These are phyloP conservation scores for Tulasnella sp. DNA, from an alignment of 768 basidiomycete species.

Conservation along the genomic window DNA sequence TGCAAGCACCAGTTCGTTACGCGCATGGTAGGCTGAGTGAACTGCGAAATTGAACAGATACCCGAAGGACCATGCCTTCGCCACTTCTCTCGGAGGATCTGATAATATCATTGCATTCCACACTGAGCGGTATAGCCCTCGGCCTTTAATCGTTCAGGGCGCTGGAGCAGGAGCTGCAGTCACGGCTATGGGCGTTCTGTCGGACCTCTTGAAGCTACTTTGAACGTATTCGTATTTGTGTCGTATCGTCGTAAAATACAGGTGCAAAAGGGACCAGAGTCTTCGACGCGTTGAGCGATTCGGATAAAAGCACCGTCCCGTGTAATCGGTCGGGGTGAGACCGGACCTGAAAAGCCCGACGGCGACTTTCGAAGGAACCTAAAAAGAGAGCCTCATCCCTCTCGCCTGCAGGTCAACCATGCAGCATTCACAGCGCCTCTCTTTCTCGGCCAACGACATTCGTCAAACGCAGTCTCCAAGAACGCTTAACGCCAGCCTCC, in stretches of 20 bases:
- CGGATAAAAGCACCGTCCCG: too few species aligned
- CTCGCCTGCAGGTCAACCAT: background rate
- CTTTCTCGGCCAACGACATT: background rate
- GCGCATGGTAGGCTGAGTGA: background rate
- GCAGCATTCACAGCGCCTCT: background rate
- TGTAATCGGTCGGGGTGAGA: too few species aligned
- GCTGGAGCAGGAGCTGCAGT: slow-evolving; percentile 97
- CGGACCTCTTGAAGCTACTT: slow-evolving; percentile 62
- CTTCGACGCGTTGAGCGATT: too few species aligned
- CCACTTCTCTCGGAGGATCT: slow-evolving; percentile 90
- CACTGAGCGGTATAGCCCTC: slow-evolving; percentile 81
- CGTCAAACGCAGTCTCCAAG: background rate
- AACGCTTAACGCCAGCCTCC: background rate
- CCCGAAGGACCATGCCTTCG: slow-evolving; percentile 84
- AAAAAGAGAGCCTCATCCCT: background rate
- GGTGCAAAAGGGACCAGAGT: too few species aligned
- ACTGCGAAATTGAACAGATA: slow-evolving; percentile 56
- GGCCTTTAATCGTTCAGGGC: slow-evolving; percentile 91
- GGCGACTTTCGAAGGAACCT: background rate
- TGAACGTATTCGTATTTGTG: background rate
- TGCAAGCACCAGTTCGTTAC: slow-evolving; percentile 28
- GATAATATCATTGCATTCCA: slow-evolving; percentile 99
- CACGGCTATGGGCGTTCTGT: slow-evolving; percentile 96
- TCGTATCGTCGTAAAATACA: too few species aligned
- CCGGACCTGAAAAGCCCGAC: too few species aligned